Percentiles rank a stretch among this genome's conserved stretches.
Conservation (phyloP, 2,329 filamentous ascomycete species). For the Huntiella savannae region DNA sequence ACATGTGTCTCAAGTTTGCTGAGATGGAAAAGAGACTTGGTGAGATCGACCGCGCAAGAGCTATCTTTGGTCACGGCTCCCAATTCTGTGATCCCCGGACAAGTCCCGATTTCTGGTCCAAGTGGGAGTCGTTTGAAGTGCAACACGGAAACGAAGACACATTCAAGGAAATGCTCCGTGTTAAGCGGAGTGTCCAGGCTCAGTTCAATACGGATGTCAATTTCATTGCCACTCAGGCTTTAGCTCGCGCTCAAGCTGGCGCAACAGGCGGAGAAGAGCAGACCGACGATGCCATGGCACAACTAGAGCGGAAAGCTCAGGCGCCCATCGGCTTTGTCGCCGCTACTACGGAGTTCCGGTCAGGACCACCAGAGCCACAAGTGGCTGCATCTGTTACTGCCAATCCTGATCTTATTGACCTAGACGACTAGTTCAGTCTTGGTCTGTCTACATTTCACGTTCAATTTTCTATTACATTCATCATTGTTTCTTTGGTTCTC, state of each 20-base stretch:
- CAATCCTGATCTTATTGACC: conserved; percentile 74
- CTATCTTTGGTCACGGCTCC: conserved; percentile 89
- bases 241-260: conserved; percentile 59
- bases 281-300: conserved; percentile 55
- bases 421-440: conserved; percentile 34
- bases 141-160: conserved; percentile 98
- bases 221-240: conserved; percentile 89
- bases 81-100: conserved; percentile 95
- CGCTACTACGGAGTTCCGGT: conserved; percentile 34
- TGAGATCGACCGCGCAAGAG: conserved; percentile 83
- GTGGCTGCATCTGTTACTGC: conserved; percentile 26
- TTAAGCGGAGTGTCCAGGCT: conserved; percentile 92
- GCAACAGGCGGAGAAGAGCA: conserved; percentile 15
- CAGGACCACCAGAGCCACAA: conserved; percentile 40
- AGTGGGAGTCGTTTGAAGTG: conserved; percentile 95
- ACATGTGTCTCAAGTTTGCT: conserved; percentile 98
- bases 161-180: conserved; percentile 95
- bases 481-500: conserved; percentile 10
- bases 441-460: conserved; percentile 2
- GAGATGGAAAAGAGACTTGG: conserved; percentile 86
- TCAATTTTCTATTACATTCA: conserved; percentile 9
- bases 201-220: conserved; percentile 98
- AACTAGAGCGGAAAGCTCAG: conserved; percentile 69
- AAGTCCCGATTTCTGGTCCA: conserved; percentile 78
- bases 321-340: conserved; percentile 84